Conservation (phyloP, 139 green algal genomes). For the Pseudopediastrum boryanum region DNA sequence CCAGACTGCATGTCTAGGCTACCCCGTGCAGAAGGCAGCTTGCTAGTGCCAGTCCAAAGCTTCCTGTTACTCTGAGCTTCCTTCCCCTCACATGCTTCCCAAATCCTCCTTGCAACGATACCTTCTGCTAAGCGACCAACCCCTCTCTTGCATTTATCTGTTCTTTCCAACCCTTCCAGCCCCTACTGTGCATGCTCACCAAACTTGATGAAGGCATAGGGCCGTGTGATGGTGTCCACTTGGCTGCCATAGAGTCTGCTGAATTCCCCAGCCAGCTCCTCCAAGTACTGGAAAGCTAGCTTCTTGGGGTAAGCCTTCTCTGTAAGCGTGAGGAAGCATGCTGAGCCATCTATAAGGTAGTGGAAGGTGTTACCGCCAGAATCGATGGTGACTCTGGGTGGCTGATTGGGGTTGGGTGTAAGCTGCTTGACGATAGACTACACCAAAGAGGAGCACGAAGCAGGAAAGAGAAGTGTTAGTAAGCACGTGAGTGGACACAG, state of each 20-base stretch:
- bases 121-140: no score
- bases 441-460: neutral
- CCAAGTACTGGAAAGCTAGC: constrained; percentile 98
- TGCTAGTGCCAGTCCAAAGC: no score
- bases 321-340: constrained; percentile 92
- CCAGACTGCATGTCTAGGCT: no score
- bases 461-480: constrained; percentile 2
- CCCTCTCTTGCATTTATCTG: no score
- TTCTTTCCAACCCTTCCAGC: no score
- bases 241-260: constrained; percentile 81
- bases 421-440: constrained; percentile 78
- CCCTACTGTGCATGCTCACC: constrained; percentile 59
- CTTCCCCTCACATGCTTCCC: no score
- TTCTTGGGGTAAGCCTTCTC: constrained; percentile 94
- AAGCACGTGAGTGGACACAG: no score
- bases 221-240: constrained; percentile 88
- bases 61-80: no score
- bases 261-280: constrained; percentile 97
- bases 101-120: no score
- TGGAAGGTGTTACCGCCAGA: constrained; percentile 82
- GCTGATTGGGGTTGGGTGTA: constrained; percentile 19
- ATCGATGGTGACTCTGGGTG: constrained; percentile 80
- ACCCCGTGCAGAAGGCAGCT: no score
- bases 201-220: constrained; percentile 99
- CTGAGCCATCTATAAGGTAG: constrained; percentile 87